A percentile compares a stretch with the other conserved stretches of the same genome.
phyloP scores from a whole-genome alignment of 2,329 filamentous ascomycete species.

The Calonectria montana region DNA sequence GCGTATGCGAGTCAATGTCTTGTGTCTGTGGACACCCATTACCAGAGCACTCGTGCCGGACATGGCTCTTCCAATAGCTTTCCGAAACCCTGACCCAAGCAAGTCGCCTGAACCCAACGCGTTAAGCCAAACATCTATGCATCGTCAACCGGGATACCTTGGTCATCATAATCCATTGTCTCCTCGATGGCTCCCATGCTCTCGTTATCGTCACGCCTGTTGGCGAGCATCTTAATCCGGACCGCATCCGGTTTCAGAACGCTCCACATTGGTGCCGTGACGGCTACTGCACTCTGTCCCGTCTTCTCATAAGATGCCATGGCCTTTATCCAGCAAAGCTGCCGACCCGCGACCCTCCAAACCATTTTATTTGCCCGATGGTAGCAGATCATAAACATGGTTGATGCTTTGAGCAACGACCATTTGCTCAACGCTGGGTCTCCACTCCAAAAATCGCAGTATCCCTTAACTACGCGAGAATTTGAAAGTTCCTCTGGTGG shows the following conservation, averaged over 20 bases:
- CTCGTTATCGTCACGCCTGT: slow-evolving; percentile 37
- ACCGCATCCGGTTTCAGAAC: slow-evolving; percentile 51
- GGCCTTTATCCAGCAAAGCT: slow-evolving; percentile 62
- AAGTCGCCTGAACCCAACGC: not conserved
- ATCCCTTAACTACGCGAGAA: slow-evolving; percentile 40
- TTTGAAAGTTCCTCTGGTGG: slow-evolving; percentile 44
- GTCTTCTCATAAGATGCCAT: slow-evolving; percentile 29
- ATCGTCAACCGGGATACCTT: slow-evolving; percentile 46
- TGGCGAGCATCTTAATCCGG: slow-evolving; percentile 36
- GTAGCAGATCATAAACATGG: slow-evolving; percentile 56
- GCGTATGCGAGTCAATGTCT: not conserved
- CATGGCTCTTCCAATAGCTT: not conserved
- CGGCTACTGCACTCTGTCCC: slow-evolving; percentile 39
- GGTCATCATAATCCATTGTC: slow-evolving; percentile 43
- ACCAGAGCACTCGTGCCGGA: not conserved
- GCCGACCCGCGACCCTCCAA: slow-evolving; percentile 61
- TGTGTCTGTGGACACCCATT: not conserved
- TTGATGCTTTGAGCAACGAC: slow-evolving; percentile 63
- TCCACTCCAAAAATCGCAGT: slow-evolving; percentile 42
- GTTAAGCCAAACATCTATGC: slow-evolving; percentile 25
- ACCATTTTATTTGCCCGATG: slow-evolving; percentile 45
- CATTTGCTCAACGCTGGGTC: slow-evolving; percentile 52
- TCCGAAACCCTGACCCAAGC: not conserved
- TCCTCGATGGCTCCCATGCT: slow-evolving; percentile 41
- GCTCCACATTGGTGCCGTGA: slow-evolving; percentile 52